These are phyloP conservation scores for Asclepias syriaca DNA, from an alignment of 257 asterid species.

Conservation along the genomic window DNA sequence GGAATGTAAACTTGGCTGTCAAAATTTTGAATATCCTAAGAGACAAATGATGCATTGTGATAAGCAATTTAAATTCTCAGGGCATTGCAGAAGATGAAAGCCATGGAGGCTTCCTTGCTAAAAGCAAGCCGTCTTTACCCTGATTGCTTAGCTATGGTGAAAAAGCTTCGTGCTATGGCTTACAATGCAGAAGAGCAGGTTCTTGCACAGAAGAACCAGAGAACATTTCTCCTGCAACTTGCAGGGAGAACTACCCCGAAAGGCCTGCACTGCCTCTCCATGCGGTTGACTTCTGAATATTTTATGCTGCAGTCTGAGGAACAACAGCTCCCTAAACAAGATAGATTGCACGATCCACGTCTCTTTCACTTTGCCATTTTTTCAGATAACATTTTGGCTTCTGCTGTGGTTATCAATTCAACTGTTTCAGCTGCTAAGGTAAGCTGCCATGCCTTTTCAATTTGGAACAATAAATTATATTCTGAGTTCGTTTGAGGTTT, in stretches of 20 bases:
- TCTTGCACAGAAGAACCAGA: conserved; percentile 54
- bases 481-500: background rate
- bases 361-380: conserved; percentile 77
- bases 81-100: conserved; percentile 85
- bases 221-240: conserved; percentile 60
- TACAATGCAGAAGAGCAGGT: conserved; percentile 82
- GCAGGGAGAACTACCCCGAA: conserved; percentile 89
- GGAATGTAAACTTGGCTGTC: background rate
- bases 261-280: conserved; percentile 89
- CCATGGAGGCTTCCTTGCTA: conserved; percentile 63
- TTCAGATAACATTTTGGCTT: conserved; percentile 90
- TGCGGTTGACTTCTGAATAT: conserved; percentile 84
- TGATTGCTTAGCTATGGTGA: conserved; percentile 78
- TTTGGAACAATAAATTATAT: background rate
- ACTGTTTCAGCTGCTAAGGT: conserved; percentile 69
- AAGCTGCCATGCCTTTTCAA: conserved; percentile 21
- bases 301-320: conserved; percentile 55
- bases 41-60: background rate
- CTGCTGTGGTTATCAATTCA: conserved; percentile 88
- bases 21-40: background rate
- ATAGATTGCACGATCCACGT: conserved; percentile 51
- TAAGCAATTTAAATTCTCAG: conserved; percentile 36
- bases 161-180: conserved; percentile 84
- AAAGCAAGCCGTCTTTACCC: conserved; percentile 78
- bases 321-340: conserved; percentile 53